A percentile compares a stretch with the other conserved stretches of the same genome.
Evolutionary conservation across 176 grass and related monocot species (phyloP).

Genomic region (Typha latifolia): DNA sequence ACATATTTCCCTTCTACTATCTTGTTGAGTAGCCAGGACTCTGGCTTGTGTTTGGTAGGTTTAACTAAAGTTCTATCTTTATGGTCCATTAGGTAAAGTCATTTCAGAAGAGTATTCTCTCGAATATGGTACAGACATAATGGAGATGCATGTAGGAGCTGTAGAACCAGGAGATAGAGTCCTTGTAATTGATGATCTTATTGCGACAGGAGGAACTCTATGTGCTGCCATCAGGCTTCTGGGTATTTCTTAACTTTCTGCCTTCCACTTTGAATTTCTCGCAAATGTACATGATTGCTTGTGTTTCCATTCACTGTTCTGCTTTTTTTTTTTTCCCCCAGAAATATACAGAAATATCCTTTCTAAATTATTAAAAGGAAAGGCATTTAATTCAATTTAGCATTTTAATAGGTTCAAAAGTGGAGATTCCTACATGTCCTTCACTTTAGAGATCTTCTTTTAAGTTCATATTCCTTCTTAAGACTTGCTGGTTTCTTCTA

Average conservation of each 20-base stretch:
- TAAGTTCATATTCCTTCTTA: too few relatives aligned
- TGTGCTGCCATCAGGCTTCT: constrained; percentile 69
- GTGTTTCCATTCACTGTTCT: not conserved
- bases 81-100: constrained; percentile 58
- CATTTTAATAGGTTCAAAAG: too few relatives aligned
- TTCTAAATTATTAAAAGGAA: too few relatives aligned
- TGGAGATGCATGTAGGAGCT: constrained; percentile 97
- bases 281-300: not conserved
- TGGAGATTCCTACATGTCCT: too few relatives aligned
- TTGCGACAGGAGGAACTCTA: constrained; percentile 86
- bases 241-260: constrained; percentile 30
- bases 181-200: constrained; percentile 83
- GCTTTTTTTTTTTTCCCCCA: too few relatives aligned
- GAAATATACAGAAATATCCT: too few relatives aligned
- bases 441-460: too few relatives aligned
- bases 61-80: constrained; percentile 4
- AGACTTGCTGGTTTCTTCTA: too few relatives aligned
- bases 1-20: not conserved
- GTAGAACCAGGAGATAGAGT: constrained; percentile 47
- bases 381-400: too few relatives aligned
- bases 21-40: not conserved
- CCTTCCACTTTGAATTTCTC: not conserved
- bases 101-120: constrained; percentile 84
- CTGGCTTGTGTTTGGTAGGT: not conserved
- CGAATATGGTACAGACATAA: constrained; percentile 85